Evolutionary conservation across 805 yeast species (phyloP).

Genomic region (Blastobotrys attinorum): DNA sequence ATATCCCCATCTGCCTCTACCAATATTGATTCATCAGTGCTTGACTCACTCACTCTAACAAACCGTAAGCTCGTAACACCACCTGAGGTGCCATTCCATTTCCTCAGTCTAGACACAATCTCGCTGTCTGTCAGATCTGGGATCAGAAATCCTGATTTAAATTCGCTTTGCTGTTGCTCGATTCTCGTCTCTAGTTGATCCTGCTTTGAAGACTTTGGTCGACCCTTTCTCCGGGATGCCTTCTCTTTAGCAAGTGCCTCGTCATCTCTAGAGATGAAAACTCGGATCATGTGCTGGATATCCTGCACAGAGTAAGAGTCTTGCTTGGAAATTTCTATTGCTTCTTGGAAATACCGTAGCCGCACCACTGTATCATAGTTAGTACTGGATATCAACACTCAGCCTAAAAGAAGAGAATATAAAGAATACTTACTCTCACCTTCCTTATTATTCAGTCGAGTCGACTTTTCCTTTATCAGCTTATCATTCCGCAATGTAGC

Average conservation of each 20-base stretch:
- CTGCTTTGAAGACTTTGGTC: slow-evolving; percentile 74
- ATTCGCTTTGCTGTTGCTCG: slow-evolving; percentile 55
- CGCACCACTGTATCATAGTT: slow-evolving; percentile 34
- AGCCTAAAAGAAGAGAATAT: slow-evolving; percentile 12
- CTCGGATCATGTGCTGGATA: slow-evolving; percentile 50
- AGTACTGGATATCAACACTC: neutral
- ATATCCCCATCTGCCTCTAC: neutral
- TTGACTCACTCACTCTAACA: slow-evolving; percentile 20
- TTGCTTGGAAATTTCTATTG: slow-evolving; percentile 36
- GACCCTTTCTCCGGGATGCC: slow-evolving; percentile 68
- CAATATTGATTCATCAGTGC: neutral
- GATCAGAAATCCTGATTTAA: slow-evolving; percentile 54
- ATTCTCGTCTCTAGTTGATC: slow-evolving; percentile 53
- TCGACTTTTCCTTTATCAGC: slow-evolving; percentile 50
- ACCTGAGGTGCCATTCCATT: slow-evolving; percentile 81
- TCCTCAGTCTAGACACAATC: slow-evolving; percentile 51
- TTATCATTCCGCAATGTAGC: slow-evolving; percentile 83
- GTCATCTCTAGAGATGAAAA: slow-evolving; percentile 57
- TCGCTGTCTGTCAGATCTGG: slow-evolving; percentile 63
- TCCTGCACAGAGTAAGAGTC: slow-evolving; percentile 47
- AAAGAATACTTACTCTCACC: slow-evolving; percentile 17
- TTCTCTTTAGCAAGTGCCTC: slow-evolving; percentile 63
- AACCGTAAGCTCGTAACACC: slow-evolving; percentile 59
- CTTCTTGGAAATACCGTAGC: slow-evolving; percentile 51
- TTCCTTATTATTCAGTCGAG: slow-evolving; percentile 42